Conservation (phyloP, 208 protist genomes). For the Lotmaria passim region DNA sequence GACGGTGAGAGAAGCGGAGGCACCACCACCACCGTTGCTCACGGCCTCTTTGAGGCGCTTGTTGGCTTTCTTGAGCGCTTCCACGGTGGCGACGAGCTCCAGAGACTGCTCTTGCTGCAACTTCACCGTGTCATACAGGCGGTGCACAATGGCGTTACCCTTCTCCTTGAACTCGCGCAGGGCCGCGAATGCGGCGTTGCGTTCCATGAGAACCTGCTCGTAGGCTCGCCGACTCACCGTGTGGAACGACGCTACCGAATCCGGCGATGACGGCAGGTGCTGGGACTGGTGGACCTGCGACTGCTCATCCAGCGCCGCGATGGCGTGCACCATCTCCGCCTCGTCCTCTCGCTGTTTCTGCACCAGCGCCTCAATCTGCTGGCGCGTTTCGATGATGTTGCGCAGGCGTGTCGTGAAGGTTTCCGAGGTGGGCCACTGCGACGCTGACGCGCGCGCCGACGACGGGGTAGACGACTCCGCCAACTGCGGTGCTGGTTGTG, state of each 20-base stretch:
- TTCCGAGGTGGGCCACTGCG: slow-evolving; percentile 22
- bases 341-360: slow-evolving; percentile 33
- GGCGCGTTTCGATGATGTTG: slow-evolving; percentile 33
- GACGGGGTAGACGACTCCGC: slow-evolving; percentile 12
- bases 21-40: background rate
- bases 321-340: slow-evolving; percentile 26
- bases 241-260: background rate
- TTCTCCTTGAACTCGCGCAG: slow-evolving; percentile 52
- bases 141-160: slow-evolving; percentile 56
- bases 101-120: slow-evolving; percentile 39
- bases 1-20: background rate
- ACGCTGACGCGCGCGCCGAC: slow-evolving; percentile 16
- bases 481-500: background rate
- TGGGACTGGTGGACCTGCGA: slow-evolving; percentile 9
- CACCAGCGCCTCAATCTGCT: slow-evolving; percentile 35
- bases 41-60: slow-evolving; percentile 22
- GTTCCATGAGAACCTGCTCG: slow-evolving; percentile 44
- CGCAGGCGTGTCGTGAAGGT: slow-evolving; percentile 27
- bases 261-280: background rate
- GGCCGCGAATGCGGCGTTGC: slow-evolving; percentile 46
- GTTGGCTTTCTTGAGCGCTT: slow-evolving; percentile 44
- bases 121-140: slow-evolving; percentile 46
- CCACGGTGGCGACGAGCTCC: slow-evolving; percentile 40
- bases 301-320: slow-evolving; percentile 19
- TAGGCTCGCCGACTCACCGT: slow-evolving; percentile 14